Conservation (phyloP, 106 monocot species). For the Gastrodia elata region DNA sequence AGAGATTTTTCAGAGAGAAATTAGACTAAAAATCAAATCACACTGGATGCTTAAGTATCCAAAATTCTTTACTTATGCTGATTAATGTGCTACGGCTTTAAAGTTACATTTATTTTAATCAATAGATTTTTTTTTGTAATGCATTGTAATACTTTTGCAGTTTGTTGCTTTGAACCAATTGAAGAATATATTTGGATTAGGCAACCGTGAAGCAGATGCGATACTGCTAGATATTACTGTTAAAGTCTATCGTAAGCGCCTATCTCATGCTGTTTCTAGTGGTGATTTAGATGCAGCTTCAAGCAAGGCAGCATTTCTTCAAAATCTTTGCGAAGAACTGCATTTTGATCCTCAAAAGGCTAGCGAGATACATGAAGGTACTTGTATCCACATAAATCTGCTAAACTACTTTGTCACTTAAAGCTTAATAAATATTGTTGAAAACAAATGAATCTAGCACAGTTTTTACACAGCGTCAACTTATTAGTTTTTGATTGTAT, state of each 20-base stretch:
- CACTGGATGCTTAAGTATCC: neutral
- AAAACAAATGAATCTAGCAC: neutral
- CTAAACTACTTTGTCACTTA: neutral
- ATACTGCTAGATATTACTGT: constrained; percentile 80
- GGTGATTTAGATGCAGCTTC: constrained; percentile 65
- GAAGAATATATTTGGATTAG: constrained; percentile 93
- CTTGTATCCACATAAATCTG: neutral
- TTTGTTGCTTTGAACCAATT: constrained; percentile 63
- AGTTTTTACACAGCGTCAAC: neutral
- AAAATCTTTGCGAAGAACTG: constrained; percentile 82
- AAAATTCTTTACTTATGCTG: neutral
- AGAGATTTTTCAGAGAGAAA: neutral
- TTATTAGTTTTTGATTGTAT: neutral
- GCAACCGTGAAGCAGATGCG: constrained; percentile 72
- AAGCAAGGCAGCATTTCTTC: constrained; percentile 94
- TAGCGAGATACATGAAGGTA: constrained; percentile 94
- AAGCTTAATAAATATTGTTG: neutral
- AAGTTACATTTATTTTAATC: neutral
- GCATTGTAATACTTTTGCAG: constrained; percentile 26
- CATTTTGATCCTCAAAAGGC: constrained; percentile 85
- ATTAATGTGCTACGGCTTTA: neutral
- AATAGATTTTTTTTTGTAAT: neutral
- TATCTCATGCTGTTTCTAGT: constrained; percentile 68
- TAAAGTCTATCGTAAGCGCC: constrained; percentile 65
- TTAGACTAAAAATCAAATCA: neutral